Evolutionary conservation across 805 yeast species (phyloP).

Genomic region (Brettanomyces anomalus): DNA sequence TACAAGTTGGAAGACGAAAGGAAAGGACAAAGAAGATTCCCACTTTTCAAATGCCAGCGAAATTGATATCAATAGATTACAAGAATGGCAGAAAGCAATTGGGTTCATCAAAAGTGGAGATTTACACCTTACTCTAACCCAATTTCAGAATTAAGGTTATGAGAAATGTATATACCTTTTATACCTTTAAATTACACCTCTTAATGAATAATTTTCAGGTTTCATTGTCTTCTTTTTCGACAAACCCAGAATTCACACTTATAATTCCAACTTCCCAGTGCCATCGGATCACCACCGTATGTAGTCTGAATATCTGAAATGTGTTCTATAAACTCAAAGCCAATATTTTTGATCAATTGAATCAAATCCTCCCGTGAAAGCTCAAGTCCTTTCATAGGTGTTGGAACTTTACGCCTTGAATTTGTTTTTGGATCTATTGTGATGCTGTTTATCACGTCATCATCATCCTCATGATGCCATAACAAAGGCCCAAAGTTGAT

Average conservation of each 20-base stretch:
- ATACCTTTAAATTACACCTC: background rate
- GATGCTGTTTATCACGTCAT: constrained; percentile 19
- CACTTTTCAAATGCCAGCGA: background rate
- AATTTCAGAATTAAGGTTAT: background rate
- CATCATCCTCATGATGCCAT: constrained; percentile 63
- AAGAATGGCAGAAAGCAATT: constrained; percentile 14
- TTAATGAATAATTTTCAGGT: background rate
- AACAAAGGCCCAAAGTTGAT: constrained; percentile 59
- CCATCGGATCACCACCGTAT: constrained; percentile 42
- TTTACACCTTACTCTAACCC: constrained; percentile 1
- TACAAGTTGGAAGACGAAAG: background rate
- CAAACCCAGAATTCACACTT: constrained; percentile 68
- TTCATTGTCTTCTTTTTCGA: constrained; percentile 16
- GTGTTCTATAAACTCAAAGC: constrained; percentile 40
- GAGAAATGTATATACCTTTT: background rate
- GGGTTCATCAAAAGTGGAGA: constrained; percentile 10
- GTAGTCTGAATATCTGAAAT: constrained; percentile 37
- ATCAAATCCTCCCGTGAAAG: constrained; percentile 47
- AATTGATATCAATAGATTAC: constrained; percentile 8
- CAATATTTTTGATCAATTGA: constrained; percentile 34
- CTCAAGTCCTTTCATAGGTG: constrained; percentile 49
- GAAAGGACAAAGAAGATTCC: background rate
- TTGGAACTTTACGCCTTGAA: constrained; percentile 14
- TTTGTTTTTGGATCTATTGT: constrained; percentile 13
- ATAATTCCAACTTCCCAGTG: constrained; percentile 49